A percentile compares a stretch with the other conserved stretches of the same genome.
phyloP scores from a whole-genome alignment of 768 basidiomycete genomes.

The Pilatotrama ljubarskyi region DNA sequence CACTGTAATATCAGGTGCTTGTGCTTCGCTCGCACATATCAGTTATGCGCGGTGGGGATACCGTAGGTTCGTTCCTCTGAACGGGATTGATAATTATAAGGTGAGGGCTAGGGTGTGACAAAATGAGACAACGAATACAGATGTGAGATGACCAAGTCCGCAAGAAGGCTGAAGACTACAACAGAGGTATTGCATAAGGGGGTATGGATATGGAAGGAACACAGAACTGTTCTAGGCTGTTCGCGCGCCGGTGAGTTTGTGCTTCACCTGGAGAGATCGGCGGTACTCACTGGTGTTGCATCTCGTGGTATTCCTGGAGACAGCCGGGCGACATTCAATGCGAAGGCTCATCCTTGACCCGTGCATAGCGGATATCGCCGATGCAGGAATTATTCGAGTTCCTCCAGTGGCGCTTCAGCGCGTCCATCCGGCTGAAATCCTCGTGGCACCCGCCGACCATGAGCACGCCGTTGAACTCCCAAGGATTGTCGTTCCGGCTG shows the following conservation, averaged over 20 bases:
- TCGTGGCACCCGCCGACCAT: slow-evolving; percentile 42
- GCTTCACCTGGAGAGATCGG: not conserved
- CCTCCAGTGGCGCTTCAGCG: slow-evolving; percentile 39
- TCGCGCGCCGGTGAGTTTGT: not conserved
- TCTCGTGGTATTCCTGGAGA: too few species aligned
- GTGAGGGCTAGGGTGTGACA: slow-evolving; percentile 1
- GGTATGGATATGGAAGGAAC: not conserved
- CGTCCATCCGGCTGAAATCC: slow-evolving; percentile 41
- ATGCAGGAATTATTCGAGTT: slow-evolving; percentile 14
- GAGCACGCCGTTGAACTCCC: slow-evolving; percentile 28
- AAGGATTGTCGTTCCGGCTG: slow-evolving; percentile 10
- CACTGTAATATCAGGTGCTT: not conserved
- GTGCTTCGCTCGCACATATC: not conserved
- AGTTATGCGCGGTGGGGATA: not conserved
- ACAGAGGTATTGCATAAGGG: not conserved
- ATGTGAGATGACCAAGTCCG: not conserved
- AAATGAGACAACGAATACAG: not conserved
- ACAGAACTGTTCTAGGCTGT: not conserved
- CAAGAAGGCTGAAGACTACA: not conserved
- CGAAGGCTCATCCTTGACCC: slow-evolving; percentile 4
- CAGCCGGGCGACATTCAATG: not conserved
- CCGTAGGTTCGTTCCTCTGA: not conserved
- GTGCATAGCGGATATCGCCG: slow-evolving; percentile 15
- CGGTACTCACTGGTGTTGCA: not conserved
- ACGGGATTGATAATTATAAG: not conserved